A percentile compares a stretch with the other conserved stretches of the same genome.
Conservation (phyloP, 1,284 basidiomycete species). For the Ustilago sp. region DNA sequence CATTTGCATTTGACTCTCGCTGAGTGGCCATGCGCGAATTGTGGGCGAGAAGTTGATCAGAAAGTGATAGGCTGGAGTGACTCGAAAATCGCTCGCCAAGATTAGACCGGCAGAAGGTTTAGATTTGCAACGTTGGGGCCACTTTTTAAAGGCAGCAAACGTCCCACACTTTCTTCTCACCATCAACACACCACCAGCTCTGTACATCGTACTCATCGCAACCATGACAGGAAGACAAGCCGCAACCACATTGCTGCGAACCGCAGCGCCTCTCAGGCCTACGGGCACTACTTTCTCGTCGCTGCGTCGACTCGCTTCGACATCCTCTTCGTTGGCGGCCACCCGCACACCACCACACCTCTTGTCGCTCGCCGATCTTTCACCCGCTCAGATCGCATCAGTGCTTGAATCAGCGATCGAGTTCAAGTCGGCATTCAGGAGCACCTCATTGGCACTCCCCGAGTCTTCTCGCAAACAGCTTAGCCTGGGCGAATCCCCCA, state of each 20-base stretch:
- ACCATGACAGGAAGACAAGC: constrained; percentile 35
- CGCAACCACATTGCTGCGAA: constrained; percentile 19
- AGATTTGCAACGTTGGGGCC: constrained; percentile 15
- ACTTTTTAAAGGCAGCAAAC: not conserved
- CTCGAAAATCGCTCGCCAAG: constrained; percentile 8
- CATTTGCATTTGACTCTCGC: constrained; percentile 4
- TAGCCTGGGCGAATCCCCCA: constrained; percentile 29
- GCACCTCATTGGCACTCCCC: constrained; percentile 72
- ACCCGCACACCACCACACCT: constrained; percentile 69
- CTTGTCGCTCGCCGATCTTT: constrained; percentile 85
- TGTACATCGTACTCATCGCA: not conserved
- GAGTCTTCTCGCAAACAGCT: constrained; percentile 42
- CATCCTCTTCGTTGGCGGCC: constrained; percentile 17
- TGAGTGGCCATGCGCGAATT: constrained; percentile 2
- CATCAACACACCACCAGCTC: not conserved
- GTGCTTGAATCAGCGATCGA: constrained; percentile 76
- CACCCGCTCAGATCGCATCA: constrained; percentile 77
- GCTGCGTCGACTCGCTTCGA: constrained; percentile 34
- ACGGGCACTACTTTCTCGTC: constrained; percentile 8
- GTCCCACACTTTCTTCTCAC: not conserved
- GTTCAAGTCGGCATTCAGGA: constrained; percentile 75
- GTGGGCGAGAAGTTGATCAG: too few species aligned
- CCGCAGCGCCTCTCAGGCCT: not conserved
- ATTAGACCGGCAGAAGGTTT: not conserved
- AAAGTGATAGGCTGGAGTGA: constrained; percentile 4